These are phyloP conservation scores for Coemansia sp. DNA, from an alignment of 192 early-diverging fungal genomes.

Conservation along the genomic window DNA sequence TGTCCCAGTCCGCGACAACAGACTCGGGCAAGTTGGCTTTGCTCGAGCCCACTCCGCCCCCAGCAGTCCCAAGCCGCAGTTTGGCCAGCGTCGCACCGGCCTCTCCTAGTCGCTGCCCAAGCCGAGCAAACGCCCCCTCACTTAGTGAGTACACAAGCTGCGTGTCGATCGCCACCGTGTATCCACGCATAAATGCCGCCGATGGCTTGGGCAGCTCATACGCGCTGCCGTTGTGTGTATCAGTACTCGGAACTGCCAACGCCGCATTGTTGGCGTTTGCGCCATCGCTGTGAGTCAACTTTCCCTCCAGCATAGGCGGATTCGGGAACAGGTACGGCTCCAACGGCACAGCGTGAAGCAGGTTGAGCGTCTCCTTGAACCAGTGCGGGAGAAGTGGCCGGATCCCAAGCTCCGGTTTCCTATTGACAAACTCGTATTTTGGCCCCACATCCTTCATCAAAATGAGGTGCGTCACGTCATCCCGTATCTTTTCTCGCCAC, in stretches of 20 bases:
- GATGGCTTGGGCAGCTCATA: constrained; percentile 44
- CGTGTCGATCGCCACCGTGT: constrained; percentile 33
- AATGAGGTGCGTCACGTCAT: constrained; percentile 49
- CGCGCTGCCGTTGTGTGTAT: constrained; percentile 26
- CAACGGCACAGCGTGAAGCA: constrained; percentile 57
- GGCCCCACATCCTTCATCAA: constrained; percentile 34
- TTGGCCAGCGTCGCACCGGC: constrained; percentile 35
- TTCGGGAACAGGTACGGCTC: constrained; percentile 56
- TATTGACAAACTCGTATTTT: constrained; percentile 54
- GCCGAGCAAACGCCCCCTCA: constrained; percentile 25
- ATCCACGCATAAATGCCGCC: constrained; percentile 33
- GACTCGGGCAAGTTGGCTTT: constrained; percentile 26
- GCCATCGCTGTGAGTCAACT: background rate
- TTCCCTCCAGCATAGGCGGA: constrained; percentile 45
- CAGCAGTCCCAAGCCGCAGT: background rate
- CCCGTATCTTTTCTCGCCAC: constrained; percentile 46
- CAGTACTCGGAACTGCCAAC: constrained; percentile 22
- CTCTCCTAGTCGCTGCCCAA: constrained; percentile 42
- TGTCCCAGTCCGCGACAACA: constrained; percentile 38
- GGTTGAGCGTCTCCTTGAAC: constrained; percentile 67
- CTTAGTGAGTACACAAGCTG: constrained; percentile 39
- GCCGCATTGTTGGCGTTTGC: background rate
- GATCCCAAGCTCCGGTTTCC: constrained; percentile 55
- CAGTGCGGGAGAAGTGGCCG: constrained; percentile 71
- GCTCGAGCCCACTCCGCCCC: background rate